These are phyloP conservation scores for Choiromyces venosus DNA, from an alignment of 495 filamentous ascomycete genomes.

Conservation along the genomic window DNA sequence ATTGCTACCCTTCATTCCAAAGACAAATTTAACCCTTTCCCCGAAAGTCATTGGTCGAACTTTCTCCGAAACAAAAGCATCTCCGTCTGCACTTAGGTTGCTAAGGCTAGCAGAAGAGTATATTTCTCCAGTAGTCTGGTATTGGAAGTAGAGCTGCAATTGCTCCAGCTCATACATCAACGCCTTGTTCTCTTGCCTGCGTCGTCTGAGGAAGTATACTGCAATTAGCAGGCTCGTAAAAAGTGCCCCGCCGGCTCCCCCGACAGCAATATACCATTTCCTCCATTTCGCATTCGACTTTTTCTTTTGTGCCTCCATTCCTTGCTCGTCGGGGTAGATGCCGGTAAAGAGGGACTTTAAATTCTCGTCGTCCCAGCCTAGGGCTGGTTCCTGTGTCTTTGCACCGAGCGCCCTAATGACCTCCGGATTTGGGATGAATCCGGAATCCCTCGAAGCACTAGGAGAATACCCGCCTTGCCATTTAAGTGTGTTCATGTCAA, in stretches of 20 bases:
- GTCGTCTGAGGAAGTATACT: neutral
- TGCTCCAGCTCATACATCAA: conserved; percentile 7
- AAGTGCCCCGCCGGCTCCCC: neutral
- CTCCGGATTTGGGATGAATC: neutral
- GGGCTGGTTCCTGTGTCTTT: neutral
- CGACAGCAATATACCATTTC: neutral
- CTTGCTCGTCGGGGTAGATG: neutral
- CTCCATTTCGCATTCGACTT: neutral
- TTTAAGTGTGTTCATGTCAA: conserved; percentile 6
- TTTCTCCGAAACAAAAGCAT: conserved; percentile 2
- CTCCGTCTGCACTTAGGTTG: neutral
- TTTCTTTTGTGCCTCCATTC: neutral
- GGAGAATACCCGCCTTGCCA: neutral
- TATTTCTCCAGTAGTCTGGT: conserved; percentile 5
- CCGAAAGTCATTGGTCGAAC: conserved; percentile 6
- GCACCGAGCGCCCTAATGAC: neutral
- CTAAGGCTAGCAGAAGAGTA: neutral
- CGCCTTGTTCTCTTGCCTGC: conserved; percentile 2
- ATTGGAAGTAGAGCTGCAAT: conserved; percentile 7
- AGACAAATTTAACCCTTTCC: conserved; percentile 8
- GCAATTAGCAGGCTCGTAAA: no score
- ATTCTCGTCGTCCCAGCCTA: conserved; percentile 7
- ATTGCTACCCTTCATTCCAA: neutral
- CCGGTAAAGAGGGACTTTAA: conserved; percentile 7
- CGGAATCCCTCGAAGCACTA: neutral